Conservation (phyloP, 2,329 filamentous ascomycete genomes). For the Alternaria consortialis region DNA sequence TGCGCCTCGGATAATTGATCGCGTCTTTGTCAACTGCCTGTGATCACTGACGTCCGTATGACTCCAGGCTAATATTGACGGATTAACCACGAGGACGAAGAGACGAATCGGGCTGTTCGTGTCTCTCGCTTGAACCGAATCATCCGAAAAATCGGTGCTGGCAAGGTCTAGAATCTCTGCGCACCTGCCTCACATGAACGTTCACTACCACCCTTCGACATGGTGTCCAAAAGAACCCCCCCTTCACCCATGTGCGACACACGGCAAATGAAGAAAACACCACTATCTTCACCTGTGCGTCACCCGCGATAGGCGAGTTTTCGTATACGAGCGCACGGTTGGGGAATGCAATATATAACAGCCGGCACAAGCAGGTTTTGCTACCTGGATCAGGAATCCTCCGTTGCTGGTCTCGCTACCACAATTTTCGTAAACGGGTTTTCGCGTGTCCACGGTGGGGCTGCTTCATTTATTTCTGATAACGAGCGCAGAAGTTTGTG, state of each 20-base stretch:
- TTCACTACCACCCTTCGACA: neutral
- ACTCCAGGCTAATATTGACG: neutral
- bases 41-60: neutral
- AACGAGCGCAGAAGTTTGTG: neutral
- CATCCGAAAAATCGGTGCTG: neutral
- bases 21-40: constrained; percentile 23
- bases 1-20: constrained; percentile 23
- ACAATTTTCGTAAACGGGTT: neutral
- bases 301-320: neutral
- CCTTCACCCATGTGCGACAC: neutral
- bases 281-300: neutral
- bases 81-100: neutral
- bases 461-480: neutral
- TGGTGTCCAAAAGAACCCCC: no score
- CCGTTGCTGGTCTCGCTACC: neutral
- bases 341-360: neutral
- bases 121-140: neutral
- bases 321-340: neutral
- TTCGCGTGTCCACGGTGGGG: neutral
- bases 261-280: neutral
- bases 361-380: neutral
- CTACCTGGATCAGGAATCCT: neutral
- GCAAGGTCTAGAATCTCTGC: neutral
- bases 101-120: neutral
- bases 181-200: neutral